Evolutionary conservation across 345 rosid species (phyloP), one percentile per base, ranked within the genome.

Genomic region (Turritis glabra): DNA sequence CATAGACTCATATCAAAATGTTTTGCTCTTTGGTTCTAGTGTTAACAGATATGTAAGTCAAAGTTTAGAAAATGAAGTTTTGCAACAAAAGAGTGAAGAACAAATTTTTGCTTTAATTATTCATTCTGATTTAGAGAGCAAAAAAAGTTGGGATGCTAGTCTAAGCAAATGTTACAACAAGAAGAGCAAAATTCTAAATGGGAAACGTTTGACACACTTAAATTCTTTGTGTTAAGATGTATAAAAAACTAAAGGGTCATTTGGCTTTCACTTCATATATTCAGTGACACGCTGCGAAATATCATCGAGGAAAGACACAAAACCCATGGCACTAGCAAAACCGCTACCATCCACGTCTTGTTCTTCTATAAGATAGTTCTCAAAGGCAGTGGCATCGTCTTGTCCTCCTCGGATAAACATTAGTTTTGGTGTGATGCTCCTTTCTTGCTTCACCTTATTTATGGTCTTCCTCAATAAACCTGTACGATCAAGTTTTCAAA

Each of bases 301-400:
- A 47, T 89, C 94, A 58, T 92, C 96, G 1, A 95, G 97, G 90
- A 95, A 92, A 38, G 99, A 86, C 44, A 90, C 99, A 51, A 90
- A 95, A 19, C 98, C 97, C 94, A 82, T 87, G 78, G 87, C 91
- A 64, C 91, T 90, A 48, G 96, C 82, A 69, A 86, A 85, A 81
- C 97, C 92, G 41, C 74, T 89, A 22, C 98, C 98, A 5, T 92
- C 96, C 1, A 92, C 98, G n/a, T 88, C 97, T 71, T 92, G 99
- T 72, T 95, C 99, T 85, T 95, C 99, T 1, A 95, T 92, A 18
- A 95, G 96, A 75, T 87, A 90, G 84, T 82, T 89, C 85, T 95
- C 98, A 29, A 92, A 92, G 3, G 74, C 83, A 0, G 97, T 82
- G 51, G 97, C 97, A 73, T 92, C 96, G 1, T 88, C 93, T 60